A percentile compares a stretch with the other conserved stretches of the same genome.
Evolutionary conservation across 2,329 filamentous ascomycete genomes (phyloP).

Genomic region (Paecilomyces formosus): DNA sequence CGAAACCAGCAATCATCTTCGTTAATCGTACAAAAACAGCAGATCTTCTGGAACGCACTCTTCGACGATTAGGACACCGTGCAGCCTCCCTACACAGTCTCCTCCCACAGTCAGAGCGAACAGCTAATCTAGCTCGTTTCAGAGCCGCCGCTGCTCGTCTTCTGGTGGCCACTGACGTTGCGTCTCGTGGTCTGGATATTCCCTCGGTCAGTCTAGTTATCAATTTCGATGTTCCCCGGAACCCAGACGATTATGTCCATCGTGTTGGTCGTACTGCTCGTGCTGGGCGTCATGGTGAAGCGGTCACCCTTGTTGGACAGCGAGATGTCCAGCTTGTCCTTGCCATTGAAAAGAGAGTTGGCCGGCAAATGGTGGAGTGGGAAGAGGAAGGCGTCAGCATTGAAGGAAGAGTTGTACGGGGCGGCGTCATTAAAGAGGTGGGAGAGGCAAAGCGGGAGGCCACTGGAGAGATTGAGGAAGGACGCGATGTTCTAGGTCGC

Average conservation of each 20-base stretch:
- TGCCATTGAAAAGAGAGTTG: conserved; percentile 79
- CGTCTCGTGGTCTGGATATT: conserved; percentile 89
- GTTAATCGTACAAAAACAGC: conserved; percentile 88
- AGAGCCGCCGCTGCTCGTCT: conserved; percentile 81
- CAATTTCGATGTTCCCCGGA: conserved; percentile 94
- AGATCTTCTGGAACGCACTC: conserved; percentile 78
- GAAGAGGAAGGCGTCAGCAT: conserved; percentile 85
- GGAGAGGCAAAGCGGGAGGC: conserved; percentile 95
- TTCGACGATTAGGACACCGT: conserved; percentile 78
- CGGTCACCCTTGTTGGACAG: conserved; percentile 85
- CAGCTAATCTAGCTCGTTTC: conserved; percentile 84
- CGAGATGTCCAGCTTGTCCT: conserved; percentile 85
- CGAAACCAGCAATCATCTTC: conserved; percentile 83
- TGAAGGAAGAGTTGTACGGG: conserved; percentile 79
- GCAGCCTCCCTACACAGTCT: conserved; percentile 87
- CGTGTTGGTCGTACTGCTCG: conserved; percentile 90
- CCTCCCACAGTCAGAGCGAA: conserved; percentile 75
- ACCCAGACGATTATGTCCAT: conserved; percentile 96
- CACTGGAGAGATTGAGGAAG: conserved; percentile 82
- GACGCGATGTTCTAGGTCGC: conserved; percentile 86
- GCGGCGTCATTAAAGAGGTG: conserved; percentile 72
- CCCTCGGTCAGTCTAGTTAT: conserved; percentile 83
- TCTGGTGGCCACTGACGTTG: conserved; percentile 90
- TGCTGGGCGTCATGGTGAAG: conserved; percentile 75
- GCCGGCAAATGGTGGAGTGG: conserved; percentile 72